These are phyloP conservation scores for Protomyces macrosporus DNA, from an alignment of 1,139 yeast species.

Conservation along the genomic window DNA sequence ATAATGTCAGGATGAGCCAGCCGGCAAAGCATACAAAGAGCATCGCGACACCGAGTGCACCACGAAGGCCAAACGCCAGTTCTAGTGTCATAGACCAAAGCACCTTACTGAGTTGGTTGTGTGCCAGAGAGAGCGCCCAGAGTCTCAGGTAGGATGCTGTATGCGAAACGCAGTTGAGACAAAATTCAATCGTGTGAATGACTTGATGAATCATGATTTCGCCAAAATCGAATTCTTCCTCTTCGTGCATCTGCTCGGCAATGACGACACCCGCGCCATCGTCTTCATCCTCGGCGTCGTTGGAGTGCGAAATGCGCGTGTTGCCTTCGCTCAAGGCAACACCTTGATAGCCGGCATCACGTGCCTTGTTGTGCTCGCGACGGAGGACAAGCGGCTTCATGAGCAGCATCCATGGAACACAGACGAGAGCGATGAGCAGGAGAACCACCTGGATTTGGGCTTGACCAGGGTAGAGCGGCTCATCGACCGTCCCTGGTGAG, in stretches of 20 bases:
- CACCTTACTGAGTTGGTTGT: conserved; percentile 89
- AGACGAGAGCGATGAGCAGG: conserved; percentile 69
- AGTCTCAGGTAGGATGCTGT: conserved; percentile 94
- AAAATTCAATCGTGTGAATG: conserved; percentile 96
- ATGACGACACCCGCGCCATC: conserved; percentile 36
- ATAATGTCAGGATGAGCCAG: conserved; percentile 90
- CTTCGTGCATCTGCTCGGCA: conserved; percentile 38
- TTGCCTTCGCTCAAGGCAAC: conserved; percentile 26
- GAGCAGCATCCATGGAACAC: conserved; percentile 91
- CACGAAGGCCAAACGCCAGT: conserved; percentile 72
- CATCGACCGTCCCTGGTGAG: conserved; percentile 85
- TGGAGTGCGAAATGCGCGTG: conserved; percentile 35
- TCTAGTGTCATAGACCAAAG: conserved; percentile 93
- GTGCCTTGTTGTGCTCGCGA: conserved; percentile 41
- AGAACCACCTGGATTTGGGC: conserved; percentile 68
- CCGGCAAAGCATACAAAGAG: conserved; percentile 78
- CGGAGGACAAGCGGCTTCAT: conserved; percentile 78
- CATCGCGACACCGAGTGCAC: conserved; percentile 62
- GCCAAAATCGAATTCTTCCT: conserved; percentile 66
- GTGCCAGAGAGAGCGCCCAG: conserved; percentile 97
- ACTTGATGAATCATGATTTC: conserved; percentile 97
- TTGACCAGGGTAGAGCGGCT: conserved; percentile 78
- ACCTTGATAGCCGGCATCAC: conserved; percentile 37
- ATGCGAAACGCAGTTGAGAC: conserved; percentile 94
- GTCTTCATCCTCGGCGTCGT: conserved; percentile 34